A percentile compares a stretch with the other conserved stretches of the same genome.
Conservation (phyloP, 1,284 basidiomycete species). For the Sphaerobolus stellatus region DNA sequence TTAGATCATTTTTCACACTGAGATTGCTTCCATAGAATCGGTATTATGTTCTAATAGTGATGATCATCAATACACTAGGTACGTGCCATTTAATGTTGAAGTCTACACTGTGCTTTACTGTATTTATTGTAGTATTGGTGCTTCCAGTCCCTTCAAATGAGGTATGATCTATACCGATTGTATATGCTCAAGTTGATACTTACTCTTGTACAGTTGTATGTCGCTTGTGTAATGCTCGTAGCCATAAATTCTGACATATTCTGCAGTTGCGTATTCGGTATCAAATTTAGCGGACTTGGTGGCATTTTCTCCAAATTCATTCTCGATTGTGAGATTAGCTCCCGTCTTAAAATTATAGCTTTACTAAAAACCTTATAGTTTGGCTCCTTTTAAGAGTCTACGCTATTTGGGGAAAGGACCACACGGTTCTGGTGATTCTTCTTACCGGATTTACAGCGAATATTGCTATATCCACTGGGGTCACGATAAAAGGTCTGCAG, state of each 20-base stretch:
- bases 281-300: neutral
- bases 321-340: conserved; percentile 3
- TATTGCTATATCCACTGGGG: neutral
- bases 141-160: neutral
- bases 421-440: neutral
- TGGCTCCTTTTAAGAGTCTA: conserved; percentile 7
- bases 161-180: neutral
- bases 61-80: conserved; percentile 3
- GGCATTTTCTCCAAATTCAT: conserved; percentile 3
- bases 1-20: neutral
- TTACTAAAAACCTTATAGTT: neutral
- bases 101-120: neutral
- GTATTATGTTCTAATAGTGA: neutral
- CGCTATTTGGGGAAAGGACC: conserved; percentile 3
- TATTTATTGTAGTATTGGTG: neutral
- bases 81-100: neutral
- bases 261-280: neutral
- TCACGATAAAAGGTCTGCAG: no score
- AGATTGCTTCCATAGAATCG: conserved; percentile 3
- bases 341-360: neutral
- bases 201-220: conserved; percentile 1
- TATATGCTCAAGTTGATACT: neutral
- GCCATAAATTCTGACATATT: neutral
- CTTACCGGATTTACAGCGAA: neutral
- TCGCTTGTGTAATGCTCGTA: neutral